A percentile compares a stretch with the other conserved stretches of the same genome.
Conservation (phyloP, 495 filamentous ascomycete genomes). For the Aspergillus cristatus region DNA sequence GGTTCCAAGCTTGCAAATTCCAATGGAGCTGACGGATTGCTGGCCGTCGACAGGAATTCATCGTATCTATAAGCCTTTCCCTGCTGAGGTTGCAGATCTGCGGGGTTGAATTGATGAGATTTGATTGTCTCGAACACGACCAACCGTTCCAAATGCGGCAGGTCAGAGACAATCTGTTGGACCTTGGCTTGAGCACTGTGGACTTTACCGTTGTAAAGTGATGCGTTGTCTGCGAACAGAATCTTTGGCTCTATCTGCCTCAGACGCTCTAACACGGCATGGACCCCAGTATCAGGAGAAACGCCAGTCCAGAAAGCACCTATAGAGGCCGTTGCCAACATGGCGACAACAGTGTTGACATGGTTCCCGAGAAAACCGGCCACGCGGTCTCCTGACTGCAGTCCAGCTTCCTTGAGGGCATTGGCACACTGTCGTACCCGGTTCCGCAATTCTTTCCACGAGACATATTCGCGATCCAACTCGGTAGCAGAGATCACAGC, state of each 20-base stretch:
- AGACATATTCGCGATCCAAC: conserved; percentile 52
- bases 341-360: conserved; percentile 70
- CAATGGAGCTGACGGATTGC: conserved; percentile 36
- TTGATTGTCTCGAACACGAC: conserved; percentile 61
- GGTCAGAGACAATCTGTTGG: conserved; percentile 52
- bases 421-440: conserved; percentile 64
- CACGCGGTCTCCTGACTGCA: conserved; percentile 62
- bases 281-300: conserved; percentile 73
- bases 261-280: conserved; percentile 72
- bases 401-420: conserved; percentile 52
- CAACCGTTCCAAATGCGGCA: conserved; percentile 54
- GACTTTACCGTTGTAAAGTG: conserved; percentile 79
- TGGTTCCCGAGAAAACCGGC: conserved; percentile 88
- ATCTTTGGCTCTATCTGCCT: conserved; percentile 71
- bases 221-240: conserved; percentile 78
- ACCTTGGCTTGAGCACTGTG: conserved; percentile 67
- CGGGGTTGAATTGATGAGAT: conserved; percentile 36
- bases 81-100: conserved; percentile 34
- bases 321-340: conserved; percentile 70
- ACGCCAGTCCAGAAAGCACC: conserved; percentile 90
- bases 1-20: conserved; percentile 66
- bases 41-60: conserved; percentile 38
- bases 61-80: conserved; percentile 43
- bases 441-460: conserved; percentile 76
- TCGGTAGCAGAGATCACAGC: conserved; percentile 73